These are phyloP conservation scores for Artemisia tridentata DNA, from an alignment of 129 eudicot species.

Conservation along the genomic window DNA sequence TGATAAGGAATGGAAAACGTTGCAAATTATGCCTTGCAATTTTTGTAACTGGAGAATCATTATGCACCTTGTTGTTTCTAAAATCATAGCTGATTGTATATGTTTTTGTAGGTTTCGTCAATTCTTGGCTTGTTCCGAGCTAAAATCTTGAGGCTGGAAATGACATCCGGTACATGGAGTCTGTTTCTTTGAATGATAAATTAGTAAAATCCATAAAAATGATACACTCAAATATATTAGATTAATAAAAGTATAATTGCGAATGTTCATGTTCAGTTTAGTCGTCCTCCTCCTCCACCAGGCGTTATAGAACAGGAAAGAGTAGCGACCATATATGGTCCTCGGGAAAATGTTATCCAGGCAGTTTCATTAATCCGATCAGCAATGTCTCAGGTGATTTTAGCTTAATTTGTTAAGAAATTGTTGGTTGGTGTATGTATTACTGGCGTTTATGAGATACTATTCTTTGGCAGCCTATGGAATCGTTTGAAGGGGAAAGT, in stretches of 20 bases:
- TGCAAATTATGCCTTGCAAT: no score
- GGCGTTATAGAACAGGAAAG: constrained; percentile 17
- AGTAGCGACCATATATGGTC: constrained; percentile 22
- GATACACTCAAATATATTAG: no score
- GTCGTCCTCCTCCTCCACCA: constrained; percentile 11
- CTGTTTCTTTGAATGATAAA: neutral
- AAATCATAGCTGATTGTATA: neutral
- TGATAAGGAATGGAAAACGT: no score
- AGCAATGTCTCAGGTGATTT: constrained; percentile 21
- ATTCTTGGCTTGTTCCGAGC: neutral
- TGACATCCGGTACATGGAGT: constrained; percentile 26
- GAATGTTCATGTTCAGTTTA: constrained; percentile 6
- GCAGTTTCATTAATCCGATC: constrained; percentile 14
- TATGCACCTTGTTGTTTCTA: no score
- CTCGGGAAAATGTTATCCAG: neutral
- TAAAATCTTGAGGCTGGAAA: constrained; percentile 13
- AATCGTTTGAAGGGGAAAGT: constrained; percentile 7
- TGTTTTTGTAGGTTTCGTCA: constrained; percentile 4
- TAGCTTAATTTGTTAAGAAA: neutral
- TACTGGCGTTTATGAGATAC: neutral
- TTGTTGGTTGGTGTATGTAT: neutral
- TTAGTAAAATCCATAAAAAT: neutral
- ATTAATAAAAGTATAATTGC: neutral
- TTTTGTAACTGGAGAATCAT: no score
- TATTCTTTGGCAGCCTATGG: constrained; percentile 4